phyloP scores from a whole-genome alignment of 352 stramenopile genomes.

The Vaucheria bursata region DNA sequence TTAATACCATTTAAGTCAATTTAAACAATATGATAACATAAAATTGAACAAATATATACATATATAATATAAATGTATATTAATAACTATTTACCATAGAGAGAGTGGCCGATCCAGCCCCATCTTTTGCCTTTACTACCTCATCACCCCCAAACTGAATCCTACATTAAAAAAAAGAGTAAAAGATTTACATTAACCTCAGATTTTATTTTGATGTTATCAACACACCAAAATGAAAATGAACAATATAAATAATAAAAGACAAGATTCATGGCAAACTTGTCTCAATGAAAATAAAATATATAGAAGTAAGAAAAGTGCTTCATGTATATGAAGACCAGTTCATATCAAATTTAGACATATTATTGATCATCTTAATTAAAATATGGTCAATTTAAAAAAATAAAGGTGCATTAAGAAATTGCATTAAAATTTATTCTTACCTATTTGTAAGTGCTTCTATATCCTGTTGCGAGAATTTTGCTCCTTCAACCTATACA shows the following conservation, averaged over 20 bases:
- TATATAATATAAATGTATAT: too few relatives aligned
- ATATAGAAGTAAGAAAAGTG: too few relatives aligned
- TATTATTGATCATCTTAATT: too few relatives aligned
- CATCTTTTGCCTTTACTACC: constrained; percentile 94
- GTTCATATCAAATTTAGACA: too few relatives aligned
- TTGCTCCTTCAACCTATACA: constrained; percentile 60
- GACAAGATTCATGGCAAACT: too few relatives aligned
- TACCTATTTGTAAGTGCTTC: constrained; percentile 78
- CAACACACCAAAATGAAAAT: not conserved
- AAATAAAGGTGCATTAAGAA: too few relatives aligned
- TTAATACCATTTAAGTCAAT: not conserved
- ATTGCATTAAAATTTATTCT: too few relatives aligned
- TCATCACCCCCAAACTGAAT: constrained; percentile 79
- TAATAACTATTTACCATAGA: constrained; percentile 69
- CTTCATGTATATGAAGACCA: too few relatives aligned
- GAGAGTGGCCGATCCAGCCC: constrained; percentile 92
- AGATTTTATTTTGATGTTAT: too few relatives aligned
- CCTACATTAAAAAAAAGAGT: not conserved
- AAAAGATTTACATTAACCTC: not conserved
- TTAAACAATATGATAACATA: not conserved
- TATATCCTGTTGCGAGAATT: constrained; percentile 85
- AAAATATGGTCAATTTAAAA: too few relatives aligned
- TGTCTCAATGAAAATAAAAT: too few relatives aligned
- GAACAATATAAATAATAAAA: constrained; percentile 63
- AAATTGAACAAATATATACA: too few relatives aligned